Conservation (phyloP, 257 asterid species). For the Datura wrightii region DNA sequence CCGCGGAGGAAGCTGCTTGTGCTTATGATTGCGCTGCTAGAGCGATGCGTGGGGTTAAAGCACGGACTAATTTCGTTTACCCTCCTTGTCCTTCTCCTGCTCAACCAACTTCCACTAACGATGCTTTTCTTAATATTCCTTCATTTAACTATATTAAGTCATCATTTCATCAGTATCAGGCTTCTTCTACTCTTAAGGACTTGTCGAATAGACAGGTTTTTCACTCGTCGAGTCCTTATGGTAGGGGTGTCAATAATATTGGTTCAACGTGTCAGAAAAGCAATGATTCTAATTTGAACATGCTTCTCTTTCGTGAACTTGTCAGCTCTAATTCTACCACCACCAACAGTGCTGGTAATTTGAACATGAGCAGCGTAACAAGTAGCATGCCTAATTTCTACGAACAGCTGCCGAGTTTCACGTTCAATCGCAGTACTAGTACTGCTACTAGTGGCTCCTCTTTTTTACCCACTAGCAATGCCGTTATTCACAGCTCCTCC, state of each 20-base stretch:
- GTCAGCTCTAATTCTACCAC: constrained; percentile 36
- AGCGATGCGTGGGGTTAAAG: constrained; percentile 93
- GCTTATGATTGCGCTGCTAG: constrained; percentile 94
- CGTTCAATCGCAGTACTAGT: constrained; percentile 5
- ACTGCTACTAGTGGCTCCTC: not conserved
- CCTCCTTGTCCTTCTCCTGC: constrained; percentile 48
- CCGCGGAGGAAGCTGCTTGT: constrained; percentile 94
- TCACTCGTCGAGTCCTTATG: constrained; percentile 38
- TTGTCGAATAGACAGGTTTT: not conserved
- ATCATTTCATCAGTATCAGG: not conserved
- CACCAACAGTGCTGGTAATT: not conserved
- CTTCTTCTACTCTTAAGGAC: constrained; percentile 5
- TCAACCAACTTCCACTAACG: constrained; percentile 28
- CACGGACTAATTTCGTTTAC: constrained; percentile 82
- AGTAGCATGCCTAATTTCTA: constrained; percentile 27
- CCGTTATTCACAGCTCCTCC: constrained; percentile 25
- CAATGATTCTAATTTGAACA: not conserved
- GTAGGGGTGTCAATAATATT: not conserved
- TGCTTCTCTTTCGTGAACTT: constrained; percentile 53
- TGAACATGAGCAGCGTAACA: not conserved
- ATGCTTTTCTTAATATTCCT: not conserved
- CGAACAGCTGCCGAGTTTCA: constrained; percentile 42
- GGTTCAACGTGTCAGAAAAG: not conserved
- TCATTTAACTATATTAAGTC: not conserved
- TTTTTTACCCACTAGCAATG: constrained; percentile 29